Percentiles rank a stretch among this genome's conserved stretches.
Conservation (phyloP, 768 basidiomycete genomes). For the Mycena polygramma region DNA sequence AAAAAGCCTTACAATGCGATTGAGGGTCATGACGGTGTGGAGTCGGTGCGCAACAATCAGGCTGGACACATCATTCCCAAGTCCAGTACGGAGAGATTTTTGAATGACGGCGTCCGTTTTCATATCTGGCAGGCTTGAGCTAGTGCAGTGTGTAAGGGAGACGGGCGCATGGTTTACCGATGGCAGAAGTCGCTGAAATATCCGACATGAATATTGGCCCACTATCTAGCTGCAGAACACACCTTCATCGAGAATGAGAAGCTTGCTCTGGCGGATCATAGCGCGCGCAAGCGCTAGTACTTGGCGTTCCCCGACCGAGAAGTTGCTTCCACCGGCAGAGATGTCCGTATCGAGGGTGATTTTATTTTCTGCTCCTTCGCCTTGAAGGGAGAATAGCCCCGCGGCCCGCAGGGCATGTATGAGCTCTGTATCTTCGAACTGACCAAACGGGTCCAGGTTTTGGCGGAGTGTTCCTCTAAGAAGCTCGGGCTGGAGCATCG, state of each 20-base stretch:
- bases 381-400: conserved; percentile 50
- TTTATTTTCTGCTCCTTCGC: conserved; percentile 43
- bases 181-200: conserved; percentile 29
- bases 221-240: not conserved
- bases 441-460: conserved; percentile 62
- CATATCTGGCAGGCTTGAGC: conserved; percentile 30
- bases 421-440: conserved; percentile 56
- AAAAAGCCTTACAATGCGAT: conserved; percentile 18
- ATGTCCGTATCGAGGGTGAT: conserved; percentile 36
- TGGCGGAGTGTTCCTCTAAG: conserved; percentile 57
- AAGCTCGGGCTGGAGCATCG: conserved; percentile 46
- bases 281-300: conserved; percentile 56
- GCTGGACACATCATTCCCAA: conserved; percentile 18
- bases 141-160: not conserved
- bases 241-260: conserved; percentile 40
- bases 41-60: conserved; percentile 31
- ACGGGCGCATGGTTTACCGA: conserved; percentile 11
- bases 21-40: conserved; percentile 29
- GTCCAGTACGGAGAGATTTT: conserved; percentile 45
- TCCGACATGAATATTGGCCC: not conserved
- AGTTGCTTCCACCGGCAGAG: conserved; percentile 39
- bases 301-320: conserved; percentile 61
- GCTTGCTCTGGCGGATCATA: conserved; percentile 36
- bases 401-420: conserved; percentile 51
- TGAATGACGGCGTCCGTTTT: conserved; percentile 59